Conservation (phyloP, 441 rosid species). For the Lepidium campestre region DNA sequence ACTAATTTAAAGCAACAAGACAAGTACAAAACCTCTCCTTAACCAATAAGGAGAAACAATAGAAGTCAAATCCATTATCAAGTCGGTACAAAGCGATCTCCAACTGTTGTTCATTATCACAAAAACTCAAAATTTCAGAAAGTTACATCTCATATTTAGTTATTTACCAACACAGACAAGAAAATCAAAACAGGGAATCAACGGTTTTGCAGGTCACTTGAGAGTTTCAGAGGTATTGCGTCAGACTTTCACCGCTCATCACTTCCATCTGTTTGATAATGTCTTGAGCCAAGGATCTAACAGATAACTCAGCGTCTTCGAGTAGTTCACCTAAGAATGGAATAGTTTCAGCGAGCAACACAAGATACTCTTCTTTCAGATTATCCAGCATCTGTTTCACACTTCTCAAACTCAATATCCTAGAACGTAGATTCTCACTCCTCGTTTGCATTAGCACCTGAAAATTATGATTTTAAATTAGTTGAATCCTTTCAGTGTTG, state of each 20-base stretch:
- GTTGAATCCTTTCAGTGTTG: not conserved
- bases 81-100: not conserved
- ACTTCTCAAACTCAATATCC: constrained; percentile 71
- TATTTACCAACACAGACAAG: not conserved
- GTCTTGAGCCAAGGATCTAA: constrained; percentile 80
- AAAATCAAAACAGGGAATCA: constrained; percentile 6
- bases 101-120: not conserved
- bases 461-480: not conserved
- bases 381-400: constrained; percentile 68
- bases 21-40: constrained; percentile 16
- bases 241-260: constrained; percentile 82
- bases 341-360: constrained; percentile 75
- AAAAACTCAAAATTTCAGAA: not conserved
- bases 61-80: not conserved
- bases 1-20: not conserved
- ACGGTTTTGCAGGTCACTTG: not conserved
- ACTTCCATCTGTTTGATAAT: constrained; percentile 84
- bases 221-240: constrained; percentile 51
- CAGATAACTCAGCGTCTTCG: constrained; percentile 82
- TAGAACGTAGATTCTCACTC: constrained; percentile 69
- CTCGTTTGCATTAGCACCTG: constrained; percentile 95
- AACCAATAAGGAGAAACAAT: constrained; percentile 8
- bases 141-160: not conserved
- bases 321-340: constrained; percentile 91
- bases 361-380: constrained; percentile 87